Base-by-base conservation (phyloP, 2,329 filamentous ascomycete species). In the Stachybotrys chartarum region DNA sequence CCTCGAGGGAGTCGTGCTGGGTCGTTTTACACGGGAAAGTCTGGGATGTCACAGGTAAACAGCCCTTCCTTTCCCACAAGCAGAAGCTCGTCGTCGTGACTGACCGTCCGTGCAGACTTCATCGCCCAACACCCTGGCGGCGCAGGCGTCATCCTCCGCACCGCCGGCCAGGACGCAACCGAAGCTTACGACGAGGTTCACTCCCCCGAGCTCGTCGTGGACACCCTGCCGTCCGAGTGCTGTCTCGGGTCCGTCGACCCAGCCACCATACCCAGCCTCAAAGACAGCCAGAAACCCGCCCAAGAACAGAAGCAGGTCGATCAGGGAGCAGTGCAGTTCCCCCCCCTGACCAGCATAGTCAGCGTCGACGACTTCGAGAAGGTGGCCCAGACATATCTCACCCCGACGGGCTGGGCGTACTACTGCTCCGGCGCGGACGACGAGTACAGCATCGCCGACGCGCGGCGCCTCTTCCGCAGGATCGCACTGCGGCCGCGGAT, bases 321-420 rank as follows among this genome's bases (percentile, higher is more conserved):
- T 14, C 35, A 42, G 35, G 35, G 35, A 14, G 14, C 35, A 10
- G 35, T 42, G 35, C 5, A 56, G 39, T 46, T 50, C 39, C 70
- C 70, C 2, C 63, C 63, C 1, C 57, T 72, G n/a, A 57, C 52
- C 32, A 62, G 57, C 35, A 59, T 74, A 30, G 65, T 73, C 59
- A 72, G 70, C 52, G 60, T 69, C 1, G 60, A 70, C 49, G 72
- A 73, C 54, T 73, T 73, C 51, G 70, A 73, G 51, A 56, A 60
- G n/a, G 63, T 69, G 3, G 71, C 71, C 3, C 56, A 68, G 49
- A 56, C 56, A 12, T 59, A 66, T 39, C 59, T 72, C 3, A 55
- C 64, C 45, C 45, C 45, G 8, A 24, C 45, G 10, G 45, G 45
- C 45, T 47, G 45, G 45, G 45, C 45, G n/a, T 47, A 47, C 45